Evolutionary conservation across 169 alveolate species (phyloP), one percentile per base, ranked within the genome.

Genomic region (Eimeria necatrix): DNA sequence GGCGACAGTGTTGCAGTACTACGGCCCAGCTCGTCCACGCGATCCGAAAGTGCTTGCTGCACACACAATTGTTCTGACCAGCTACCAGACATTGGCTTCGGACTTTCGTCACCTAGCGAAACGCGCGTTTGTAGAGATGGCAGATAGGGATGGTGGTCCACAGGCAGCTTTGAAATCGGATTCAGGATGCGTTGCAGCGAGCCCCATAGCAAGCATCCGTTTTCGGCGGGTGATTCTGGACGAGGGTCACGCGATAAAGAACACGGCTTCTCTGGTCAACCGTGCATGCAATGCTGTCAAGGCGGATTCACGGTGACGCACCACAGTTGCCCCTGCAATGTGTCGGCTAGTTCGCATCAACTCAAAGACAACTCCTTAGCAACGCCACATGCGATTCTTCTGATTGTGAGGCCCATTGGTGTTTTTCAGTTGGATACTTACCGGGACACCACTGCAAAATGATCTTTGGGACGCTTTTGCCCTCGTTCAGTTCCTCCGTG

Each of bases 401-500:
- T 51, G 26, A 64, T 7, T 51, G 52, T 53, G 24, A 26, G 14
- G 68, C 9, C 22, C 4, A 48, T 41, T 51, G 70, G 73, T 24
- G 51, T 64, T 49, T 26, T 56, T 4, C 97, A 97, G 98, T 94
- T 97, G 99, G 98, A 95, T 97, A 93, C 95, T 98, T 96, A 98
- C 99, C 26, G 99, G 99, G 59, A 98, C 99, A 22, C 99, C 99
- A 12, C 95, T 99, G 59, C 98, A 98, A 92, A 99, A 99, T 96
- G 97, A 98, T 60, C 80, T 99, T 18, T 96, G 96, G 83, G 99
- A 99, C 91, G 96, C 98, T 53, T 99, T 97, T 95, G 97, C 99
- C 32, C 94, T 98, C 56, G 93, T 98, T 16, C 96, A 98, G 88
- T 98, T 98, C 93, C 95, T 99, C 70, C 97, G 98, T 94, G 97